Conservation (phyloP, 305 asterid species). For the Solanum hybrid region DNA sequence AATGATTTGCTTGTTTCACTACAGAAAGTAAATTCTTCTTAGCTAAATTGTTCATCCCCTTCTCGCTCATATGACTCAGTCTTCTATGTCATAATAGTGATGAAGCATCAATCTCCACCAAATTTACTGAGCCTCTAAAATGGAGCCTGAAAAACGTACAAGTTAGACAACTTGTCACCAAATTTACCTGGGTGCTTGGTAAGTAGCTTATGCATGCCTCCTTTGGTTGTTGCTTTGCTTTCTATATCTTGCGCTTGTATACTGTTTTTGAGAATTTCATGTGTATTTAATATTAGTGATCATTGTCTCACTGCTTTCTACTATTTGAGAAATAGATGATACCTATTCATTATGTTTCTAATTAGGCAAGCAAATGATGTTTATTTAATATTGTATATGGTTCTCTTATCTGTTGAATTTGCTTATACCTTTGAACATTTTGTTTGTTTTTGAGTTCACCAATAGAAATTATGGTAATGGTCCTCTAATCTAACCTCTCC, state of each 20-base stretch:
- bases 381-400: not conserved
- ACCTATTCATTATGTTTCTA: not conserved
- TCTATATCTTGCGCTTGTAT: not conserved
- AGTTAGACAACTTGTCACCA: no score
- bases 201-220: constrained; percentile 8
- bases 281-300: not conserved
- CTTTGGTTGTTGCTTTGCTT: not conserved
- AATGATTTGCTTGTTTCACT: no score
- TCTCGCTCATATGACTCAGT: no score
- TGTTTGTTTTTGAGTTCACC: not conserved
- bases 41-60: no score
- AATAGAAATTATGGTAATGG: not conserved
- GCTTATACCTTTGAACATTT: not conserved
- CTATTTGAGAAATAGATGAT: not conserved
- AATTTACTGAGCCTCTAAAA: no score
- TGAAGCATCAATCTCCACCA: no score
- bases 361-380: not conserved
- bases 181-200: constrained; percentile 43
- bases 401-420: not conserved
- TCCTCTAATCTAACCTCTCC: not conserved
- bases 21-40: no score
- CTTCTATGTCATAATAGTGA: no score
- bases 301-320: not conserved
- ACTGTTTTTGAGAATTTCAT: not conserved
- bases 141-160: no score